Evolutionary conservation across 148 eudicot species (phyloP), one percentile per base, ranked within the genome.

Genomic region (Silene latifolia): DNA sequence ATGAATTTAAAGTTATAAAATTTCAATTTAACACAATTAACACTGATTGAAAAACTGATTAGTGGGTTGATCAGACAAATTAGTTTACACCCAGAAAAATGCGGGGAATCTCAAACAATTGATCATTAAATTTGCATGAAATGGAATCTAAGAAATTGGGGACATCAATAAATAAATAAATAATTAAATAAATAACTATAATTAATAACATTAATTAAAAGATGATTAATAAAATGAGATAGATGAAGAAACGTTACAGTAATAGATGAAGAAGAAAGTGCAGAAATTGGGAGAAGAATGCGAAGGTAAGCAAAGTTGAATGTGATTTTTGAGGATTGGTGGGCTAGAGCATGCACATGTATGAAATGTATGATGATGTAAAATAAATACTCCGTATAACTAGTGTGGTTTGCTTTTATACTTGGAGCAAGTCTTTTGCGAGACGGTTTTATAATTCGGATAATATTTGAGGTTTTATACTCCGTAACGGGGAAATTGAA

Each of bases 181-280:
- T 66, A 72, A 44, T 27, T 18, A 23, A 6, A 76, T 74, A 69
- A 27, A 2, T 32, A 32, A 32, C 5, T 32, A 27, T 32, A 63
- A 8, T 24, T 56, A 66, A 72, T 23, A 39, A 57, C 35, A 57
- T 54, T 3, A 56, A 57, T 20, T 15, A 39, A 39, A 62, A 63
- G 69, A 35, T 18, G 59, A n/a, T 39, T 1, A 39, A 39, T 7
- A 39, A 39, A 39, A 39, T 39, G 19, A 48, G 32, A 53, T 58
- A 39, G 70, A 8, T 21, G 69, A 9, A 69, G 64, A 39, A 21
- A 69, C n/a, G 8, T 67, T 57, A 69, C 72, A 69, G 58, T 44
- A 24, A 7, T 1, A 69, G 82, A 80, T 80, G 75, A 80, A 76
- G 72, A 75, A 60, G 29, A 10, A 27, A 58, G 42, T 11, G 32